Percentiles rank a stretch among this genome's conserved stretches.
Conservation (phyloP, 2,329 filamentous ascomycete genomes). For the Penicillium sp. region DNA sequence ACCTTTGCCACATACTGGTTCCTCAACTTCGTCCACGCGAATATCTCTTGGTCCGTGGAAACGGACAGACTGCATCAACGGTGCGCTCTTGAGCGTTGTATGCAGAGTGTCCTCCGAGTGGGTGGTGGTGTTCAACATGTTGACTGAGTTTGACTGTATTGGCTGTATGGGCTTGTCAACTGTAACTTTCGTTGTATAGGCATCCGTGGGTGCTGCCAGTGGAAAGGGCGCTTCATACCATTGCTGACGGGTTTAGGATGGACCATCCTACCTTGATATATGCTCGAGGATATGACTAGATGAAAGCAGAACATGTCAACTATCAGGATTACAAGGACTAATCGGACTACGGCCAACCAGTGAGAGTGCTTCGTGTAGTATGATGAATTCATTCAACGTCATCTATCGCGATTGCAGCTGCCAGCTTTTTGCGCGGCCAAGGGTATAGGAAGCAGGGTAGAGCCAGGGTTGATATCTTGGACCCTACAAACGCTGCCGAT, state of each 20-base stretch:
- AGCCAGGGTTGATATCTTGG: neutral
- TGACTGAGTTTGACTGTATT: neutral
- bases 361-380: neutral
- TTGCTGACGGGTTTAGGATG: neutral
- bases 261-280: neutral
- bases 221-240: neutral
- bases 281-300: neutral
- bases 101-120: slow-evolving; percentile 1
- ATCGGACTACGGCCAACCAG: neutral
- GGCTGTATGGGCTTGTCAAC: neutral
- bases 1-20: slow-evolving; percentile 42
- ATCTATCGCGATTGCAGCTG: neutral
- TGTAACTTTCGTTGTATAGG: neutral
- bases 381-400: neutral
- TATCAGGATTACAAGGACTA: neutral
- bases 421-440: neutral
- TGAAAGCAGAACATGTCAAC: neutral
- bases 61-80: slow-evolving; percentile 28
- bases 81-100: slow-evolving; percentile 9
- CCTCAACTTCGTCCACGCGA: slow-evolving; percentile 29
- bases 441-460: neutral
- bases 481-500: neutral
- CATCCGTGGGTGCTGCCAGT: neutral
- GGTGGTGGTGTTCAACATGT: slow-evolving; percentile 5
- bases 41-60: slow-evolving; percentile 31